Evolutionary conservation across 352 stramenopile genomes (phyloP).

Genomic region (Globisporangium lucens): DNA sequence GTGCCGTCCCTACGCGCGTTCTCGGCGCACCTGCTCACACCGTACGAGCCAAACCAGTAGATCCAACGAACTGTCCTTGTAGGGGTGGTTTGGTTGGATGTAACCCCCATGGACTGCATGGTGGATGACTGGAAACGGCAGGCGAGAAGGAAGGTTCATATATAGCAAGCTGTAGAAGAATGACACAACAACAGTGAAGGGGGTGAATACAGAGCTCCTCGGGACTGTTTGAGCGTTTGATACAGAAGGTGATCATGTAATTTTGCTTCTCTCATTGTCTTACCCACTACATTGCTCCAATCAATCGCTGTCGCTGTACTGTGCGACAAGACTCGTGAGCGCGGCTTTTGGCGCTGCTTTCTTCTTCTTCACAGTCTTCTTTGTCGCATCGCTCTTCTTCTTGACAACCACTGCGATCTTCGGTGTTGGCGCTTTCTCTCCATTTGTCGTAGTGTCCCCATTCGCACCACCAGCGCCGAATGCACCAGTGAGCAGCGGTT

Average conservation of each 20-base stretch:
- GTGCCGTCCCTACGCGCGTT: constrained; percentile 93
- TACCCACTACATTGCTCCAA: not conserved
- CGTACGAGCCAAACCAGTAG: constrained; percentile 82
- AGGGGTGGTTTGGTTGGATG: not conserved
- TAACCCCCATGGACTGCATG: not conserved
- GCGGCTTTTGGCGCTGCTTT: constrained; percentile 32
- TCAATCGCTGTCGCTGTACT: constrained; percentile 76
- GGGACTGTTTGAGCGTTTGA: not conserved
- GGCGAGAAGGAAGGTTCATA: constrained; percentile 5
- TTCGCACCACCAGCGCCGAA: not conserved
- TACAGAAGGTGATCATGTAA: not conserved
- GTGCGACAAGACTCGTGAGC: constrained; percentile 60
- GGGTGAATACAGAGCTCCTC: not conserved
- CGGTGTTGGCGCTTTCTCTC: constrained; percentile 14
- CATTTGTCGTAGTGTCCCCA: not conserved
- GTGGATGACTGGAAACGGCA: not conserved
- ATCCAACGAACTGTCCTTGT: not conserved
- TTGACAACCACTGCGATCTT: constrained; percentile 34
- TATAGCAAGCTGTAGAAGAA: constrained; percentile 4
- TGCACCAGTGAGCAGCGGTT: not conserved
- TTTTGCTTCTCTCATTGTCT: not conserved
- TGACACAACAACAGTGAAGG: not conserved
- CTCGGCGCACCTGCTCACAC: constrained; percentile 93
- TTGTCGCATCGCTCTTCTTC: constrained; percentile 21
- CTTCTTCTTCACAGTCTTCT: constrained; percentile 31